These are phyloP conservation scores for Neurospora crassa DNA, from an alignment of 2,329 filamentous ascomycete genomes.

Conservation along the genomic window DNA sequence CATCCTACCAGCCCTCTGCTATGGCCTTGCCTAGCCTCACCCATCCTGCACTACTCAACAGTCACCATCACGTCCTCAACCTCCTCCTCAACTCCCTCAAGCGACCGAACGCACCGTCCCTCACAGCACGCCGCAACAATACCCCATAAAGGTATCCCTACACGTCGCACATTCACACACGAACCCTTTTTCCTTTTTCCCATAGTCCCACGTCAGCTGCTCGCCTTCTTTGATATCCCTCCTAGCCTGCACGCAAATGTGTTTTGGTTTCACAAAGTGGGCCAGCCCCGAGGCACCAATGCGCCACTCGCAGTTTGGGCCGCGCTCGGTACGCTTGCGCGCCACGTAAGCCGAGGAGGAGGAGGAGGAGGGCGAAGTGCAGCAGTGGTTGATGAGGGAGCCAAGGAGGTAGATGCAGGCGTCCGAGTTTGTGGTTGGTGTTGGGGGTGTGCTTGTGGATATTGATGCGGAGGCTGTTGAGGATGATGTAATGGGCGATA, in stretches of 20 bases:
- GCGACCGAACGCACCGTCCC: not conserved
- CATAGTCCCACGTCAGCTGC: conserved; percentile 30
- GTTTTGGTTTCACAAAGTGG: conserved; percentile 13
- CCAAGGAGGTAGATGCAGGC: conserved; percentile 17
- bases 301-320: conserved; percentile 20
- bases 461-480: no score
- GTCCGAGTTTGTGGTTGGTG: not conserved
- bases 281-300: conserved; percentile 14
- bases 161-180: conserved; percentile 19
- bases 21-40: not conserved
- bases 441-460: not conserved
- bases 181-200: conserved; percentile 19
- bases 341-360: not conserved
- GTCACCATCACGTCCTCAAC: not conserved
- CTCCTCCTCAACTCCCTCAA: not conserved
- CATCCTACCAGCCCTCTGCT: no score
- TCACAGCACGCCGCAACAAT: conserved; percentile 9
- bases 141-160: not conserved
- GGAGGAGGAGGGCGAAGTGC: conserved; percentile 8
- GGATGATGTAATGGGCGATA: not conserved
- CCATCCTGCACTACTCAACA: not conserved
- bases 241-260: conserved; percentile 17
- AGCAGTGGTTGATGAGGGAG: conserved; percentile 19
- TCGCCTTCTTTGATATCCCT: conserved; percentile 21
- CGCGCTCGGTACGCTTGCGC: conserved; percentile 1